Base-by-base conservation (phyloP, 2,329 filamentous ascomycete species). In the Claviceps monticola region DNA sequence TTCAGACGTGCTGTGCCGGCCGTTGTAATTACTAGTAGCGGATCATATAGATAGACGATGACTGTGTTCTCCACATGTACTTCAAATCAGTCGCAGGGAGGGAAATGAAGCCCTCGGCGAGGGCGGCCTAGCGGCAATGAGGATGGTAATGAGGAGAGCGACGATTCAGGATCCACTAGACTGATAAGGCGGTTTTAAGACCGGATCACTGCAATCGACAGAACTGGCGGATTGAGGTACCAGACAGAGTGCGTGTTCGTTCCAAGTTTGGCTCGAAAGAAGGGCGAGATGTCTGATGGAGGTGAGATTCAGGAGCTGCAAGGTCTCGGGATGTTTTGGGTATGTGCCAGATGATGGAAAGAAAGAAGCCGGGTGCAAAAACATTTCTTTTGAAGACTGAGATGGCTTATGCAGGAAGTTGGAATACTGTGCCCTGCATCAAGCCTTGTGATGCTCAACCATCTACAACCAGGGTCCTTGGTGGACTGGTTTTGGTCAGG, bases 361-460 rank as follows among this genome's bases (percentile, higher is more conserved):
- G 55, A 59, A 57, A 54, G 56, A 57, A 59, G 55, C 60, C 54
- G 60, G 56, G 52, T 57, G 56, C 42, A 58, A 54, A 59, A 54
- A 59, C 60, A 61, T 67, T 67, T 63, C 64, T 62, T 65, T 64
- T 67, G 57, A 56, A 57, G 57, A 58, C 55, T 57, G 58, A 55
- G 56, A 57, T 55, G 57, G 58, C 56, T 56, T 61, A 63, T 67
- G 65, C 64, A 62, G 56, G 59, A 59, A 19, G 56, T 55, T 57
- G 36, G 48, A 39, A 51, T 37, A 23, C 42, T 36, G 48, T 51
- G 49, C 49, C 52, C 52, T 53, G 48, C 49, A 46, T 49, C 49
- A 50, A 51, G 49, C 21, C 21, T 29, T 39, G 34, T 51, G 52
- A 38, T 51, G 52, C 49, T 48, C 49, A 36, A 48, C 23, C 41